Conservation (phyloP, 257 asterid species). For the Jasminum sambac region DNA sequence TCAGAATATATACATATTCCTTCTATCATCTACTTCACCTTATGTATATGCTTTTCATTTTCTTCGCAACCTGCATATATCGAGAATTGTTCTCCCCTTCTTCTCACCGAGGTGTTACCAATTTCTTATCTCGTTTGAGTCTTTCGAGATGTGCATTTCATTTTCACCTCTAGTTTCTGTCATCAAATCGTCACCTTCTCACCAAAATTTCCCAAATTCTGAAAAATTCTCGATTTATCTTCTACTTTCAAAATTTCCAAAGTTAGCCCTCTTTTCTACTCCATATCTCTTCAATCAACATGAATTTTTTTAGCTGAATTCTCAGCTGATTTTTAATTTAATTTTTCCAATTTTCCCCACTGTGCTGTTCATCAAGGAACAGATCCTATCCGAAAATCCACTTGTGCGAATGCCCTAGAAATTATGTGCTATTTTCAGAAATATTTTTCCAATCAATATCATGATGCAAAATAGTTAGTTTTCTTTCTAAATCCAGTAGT, state of each 20-base stretch:
- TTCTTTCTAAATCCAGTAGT: background rate
- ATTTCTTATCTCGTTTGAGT: conserved; percentile 9
- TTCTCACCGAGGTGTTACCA: conserved; percentile 21
- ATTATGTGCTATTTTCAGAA: background rate
- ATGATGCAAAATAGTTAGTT: background rate
- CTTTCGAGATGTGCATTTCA: background rate
- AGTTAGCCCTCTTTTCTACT: background rate
- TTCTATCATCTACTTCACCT: too few species aligned
- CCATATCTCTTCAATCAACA: background rate
- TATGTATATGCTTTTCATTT: too few species aligned
- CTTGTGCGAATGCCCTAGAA: background rate
- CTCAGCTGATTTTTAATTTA: background rate
- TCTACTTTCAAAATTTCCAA: background rate
- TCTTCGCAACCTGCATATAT: too few species aligned
- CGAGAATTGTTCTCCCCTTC: conserved; percentile 23
- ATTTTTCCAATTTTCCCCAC: background rate
- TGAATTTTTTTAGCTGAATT: background rate
- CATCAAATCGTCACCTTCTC: conserved; percentile 21
- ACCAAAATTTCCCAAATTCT: conserved; percentile 16
- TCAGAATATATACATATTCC: too few species aligned
- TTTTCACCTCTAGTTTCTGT: conserved; percentile 20
- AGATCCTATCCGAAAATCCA: background rate
- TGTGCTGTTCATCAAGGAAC: conserved; percentile 10
- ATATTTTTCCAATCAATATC: background rate
- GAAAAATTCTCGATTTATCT: background rate